Evolutionary conservation across 805 yeast genomes (phyloP), one percentile per base, ranked within the genome.

Genomic region (Candida corydali): DNA sequence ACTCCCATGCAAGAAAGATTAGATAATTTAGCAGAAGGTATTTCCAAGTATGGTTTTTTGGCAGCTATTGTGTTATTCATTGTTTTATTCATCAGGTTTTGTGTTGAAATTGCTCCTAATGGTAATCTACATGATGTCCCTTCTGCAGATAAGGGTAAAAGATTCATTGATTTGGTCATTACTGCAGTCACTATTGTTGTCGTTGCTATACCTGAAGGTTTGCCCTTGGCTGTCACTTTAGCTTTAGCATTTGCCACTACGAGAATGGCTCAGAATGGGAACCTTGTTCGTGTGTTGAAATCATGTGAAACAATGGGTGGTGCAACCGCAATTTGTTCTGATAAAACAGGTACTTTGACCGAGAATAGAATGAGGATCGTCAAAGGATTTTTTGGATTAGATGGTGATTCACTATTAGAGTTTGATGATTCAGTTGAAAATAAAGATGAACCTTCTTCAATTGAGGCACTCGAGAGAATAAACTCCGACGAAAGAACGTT

Each of bases 251-350:
- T 93, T 68, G 98, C 99, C 2, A 93, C 98, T 2, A 89, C 96
- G 8, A 76, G 98, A 61, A 93, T 93, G 99, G 88, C 95, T 15
- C 84, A 85, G 57, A 96, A 93, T 58, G 95, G 94, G 45, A 91
- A 91, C 57, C 69, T 93, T 51, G 99, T 93, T n/a, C 79, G 98
- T 50, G 95, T 87, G 8, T 69, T 93, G 47, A 82, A 81, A 52
- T 82, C 95, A 31, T 93, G 98, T 73, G 99, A 93, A 62, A 93
- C 96, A 12, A 91, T 93, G 98, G 98, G 99, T 29, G 87, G 95
- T 32, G 98, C 97, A 2, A 93, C 98, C 10, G 93, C 96, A 3
- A 73, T 93, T 35, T 93, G 98, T 61, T 88, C 97, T 0, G 98
- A 93, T 65, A 91, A 93, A 59, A 93, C 98, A 1, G 98, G 98